Evolutionary conservation across 2,329 filamentous ascomycete species (phyloP).

Genomic region (Lanzia echinophila): DNA sequence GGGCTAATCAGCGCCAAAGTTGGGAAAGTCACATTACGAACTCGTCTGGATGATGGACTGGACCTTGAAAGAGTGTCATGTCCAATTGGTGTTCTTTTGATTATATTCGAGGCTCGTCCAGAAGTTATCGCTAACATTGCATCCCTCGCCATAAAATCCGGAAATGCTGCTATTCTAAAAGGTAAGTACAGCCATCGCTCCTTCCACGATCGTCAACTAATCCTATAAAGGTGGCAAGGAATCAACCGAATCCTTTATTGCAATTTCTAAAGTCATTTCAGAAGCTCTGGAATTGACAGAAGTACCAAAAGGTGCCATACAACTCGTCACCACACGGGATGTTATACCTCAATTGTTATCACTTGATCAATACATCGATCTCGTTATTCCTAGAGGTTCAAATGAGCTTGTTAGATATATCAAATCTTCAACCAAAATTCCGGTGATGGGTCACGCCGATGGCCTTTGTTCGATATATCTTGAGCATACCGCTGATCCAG

Average conservation of each 20-base stretch:
- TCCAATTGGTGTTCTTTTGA: slow-evolving; percentile 93
- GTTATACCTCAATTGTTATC: slow-evolving; percentile 81
- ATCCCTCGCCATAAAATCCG: slow-evolving; percentile 90
- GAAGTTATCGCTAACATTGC: slow-evolving; percentile 99
- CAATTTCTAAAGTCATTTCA: slow-evolving; percentile 82
- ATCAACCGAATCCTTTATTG: slow-evolving; percentile 88
- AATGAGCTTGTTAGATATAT: slow-evolving; percentile 53
- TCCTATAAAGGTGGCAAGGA: slow-evolving; percentile 71
- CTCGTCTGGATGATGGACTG: slow-evolving; percentile 78
- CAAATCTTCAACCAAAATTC: slow-evolving; percentile 86
- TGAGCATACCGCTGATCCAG: slow-evolving; percentile 66
- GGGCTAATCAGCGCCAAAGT: slow-evolving; percentile 42
- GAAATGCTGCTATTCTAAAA: slow-evolving; percentile 94
- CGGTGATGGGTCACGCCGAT: slow-evolving; percentile 92
- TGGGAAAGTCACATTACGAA: slow-evolving; percentile 76
- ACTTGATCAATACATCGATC: slow-evolving; percentile 82
- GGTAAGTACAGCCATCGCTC: slow-evolving; percentile 38
- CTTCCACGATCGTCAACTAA: neutral
- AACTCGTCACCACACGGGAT: slow-evolving; percentile 90
- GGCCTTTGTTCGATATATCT: slow-evolving; percentile 86
- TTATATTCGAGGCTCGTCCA: slow-evolving; percentile 96
- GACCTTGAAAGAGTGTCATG: slow-evolving; percentile 82
- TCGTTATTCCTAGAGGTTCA: slow-evolving; percentile 74
- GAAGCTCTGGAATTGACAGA: slow-evolving; percentile 62
- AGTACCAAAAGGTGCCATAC: slow-evolving; percentile 81